Percentiles rank a stretch among this genome's conserved stretches.
Evolutionary conservation across 73 alveolate species (phyloP).

Genomic region (Paramecium bursaria): DNA sequence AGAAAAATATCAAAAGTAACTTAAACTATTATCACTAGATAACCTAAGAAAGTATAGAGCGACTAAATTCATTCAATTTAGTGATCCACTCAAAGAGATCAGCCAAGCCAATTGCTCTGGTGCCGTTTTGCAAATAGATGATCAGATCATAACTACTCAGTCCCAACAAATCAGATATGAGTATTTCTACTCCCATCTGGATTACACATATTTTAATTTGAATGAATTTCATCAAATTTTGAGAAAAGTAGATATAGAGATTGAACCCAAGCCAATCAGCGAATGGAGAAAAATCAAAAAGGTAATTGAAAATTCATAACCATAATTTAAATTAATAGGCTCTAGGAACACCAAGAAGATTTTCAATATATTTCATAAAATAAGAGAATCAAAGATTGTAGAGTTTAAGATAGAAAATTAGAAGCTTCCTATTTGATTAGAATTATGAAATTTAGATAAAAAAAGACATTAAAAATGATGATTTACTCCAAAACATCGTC

Average conservation of each 20-base stretch:
- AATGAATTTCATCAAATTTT: conserved; percentile 35
- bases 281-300: conserved; percentile 48
- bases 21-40: background rate
- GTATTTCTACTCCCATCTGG: conserved; percentile 52
- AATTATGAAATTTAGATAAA: conserved; percentile 37
- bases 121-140: background rate
- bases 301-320: too few relatives aligned
- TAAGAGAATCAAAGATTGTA: conserved; percentile 15
- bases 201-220: conserved; percentile 54
- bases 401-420: conserved; percentile 15
- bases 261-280: background rate
- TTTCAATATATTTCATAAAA: conserved; percentile 8
- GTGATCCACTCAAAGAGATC: background rate
- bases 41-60: conserved; percentile 5
- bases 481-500: conserved; percentile 35
- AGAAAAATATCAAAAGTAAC: conserved; percentile 23
- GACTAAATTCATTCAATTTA: background rate
- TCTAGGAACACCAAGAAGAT: conserved; percentile 50
- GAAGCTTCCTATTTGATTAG: conserved; percentile 39
- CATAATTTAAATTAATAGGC: background rate
- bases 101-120: background rate
- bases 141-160: background rate
- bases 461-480: conserved; percentile 20
- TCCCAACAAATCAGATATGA: background rate
- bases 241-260: conserved; percentile 20